Percentiles rank a stretch among this genome's conserved stretches.
phyloP scores from a whole-genome alignment of 176 grass and related monocot species.

The Oropetium thomaeum region DNA sequence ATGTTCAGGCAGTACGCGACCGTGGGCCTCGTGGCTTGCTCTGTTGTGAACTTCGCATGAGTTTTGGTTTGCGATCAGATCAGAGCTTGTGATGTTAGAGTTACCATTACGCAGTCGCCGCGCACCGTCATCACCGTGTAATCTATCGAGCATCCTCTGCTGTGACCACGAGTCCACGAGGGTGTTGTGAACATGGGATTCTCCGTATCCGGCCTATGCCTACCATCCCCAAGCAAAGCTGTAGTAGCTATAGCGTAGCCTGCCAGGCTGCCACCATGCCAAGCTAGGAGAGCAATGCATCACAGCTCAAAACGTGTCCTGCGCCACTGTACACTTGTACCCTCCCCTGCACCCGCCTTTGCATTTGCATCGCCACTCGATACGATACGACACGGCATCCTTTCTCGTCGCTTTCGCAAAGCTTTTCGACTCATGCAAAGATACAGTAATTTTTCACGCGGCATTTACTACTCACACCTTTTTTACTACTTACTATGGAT shows the following conservation, averaged over 20 bases:
- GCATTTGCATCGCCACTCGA: neutral
- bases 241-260: neutral
- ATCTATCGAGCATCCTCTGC: too few species aligned
- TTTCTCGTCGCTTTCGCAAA: neutral
- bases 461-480: neutral
- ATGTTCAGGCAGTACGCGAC: too few species aligned
- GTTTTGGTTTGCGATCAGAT: too few species aligned
- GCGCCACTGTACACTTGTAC: slow-evolving; percentile 34
- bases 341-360: neutral
- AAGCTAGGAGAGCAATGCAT: neutral
- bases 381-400: neutral
- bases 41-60: too few species aligned
- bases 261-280: neutral
- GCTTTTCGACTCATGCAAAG: neutral
- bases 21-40: too few species aligned
- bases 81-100: too few species aligned
- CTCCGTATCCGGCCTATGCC: neutral
- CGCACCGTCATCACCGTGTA: neutral
- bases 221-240: neutral
- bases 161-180: neutral
- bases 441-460: neutral
- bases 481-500: too few species aligned
- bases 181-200: neutral
- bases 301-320: slow-evolving; percentile 39
- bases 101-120: neutral